Conservation (phyloP, 2,329 filamentous ascomycete genomes). For the Alternaria rosae region DNA sequence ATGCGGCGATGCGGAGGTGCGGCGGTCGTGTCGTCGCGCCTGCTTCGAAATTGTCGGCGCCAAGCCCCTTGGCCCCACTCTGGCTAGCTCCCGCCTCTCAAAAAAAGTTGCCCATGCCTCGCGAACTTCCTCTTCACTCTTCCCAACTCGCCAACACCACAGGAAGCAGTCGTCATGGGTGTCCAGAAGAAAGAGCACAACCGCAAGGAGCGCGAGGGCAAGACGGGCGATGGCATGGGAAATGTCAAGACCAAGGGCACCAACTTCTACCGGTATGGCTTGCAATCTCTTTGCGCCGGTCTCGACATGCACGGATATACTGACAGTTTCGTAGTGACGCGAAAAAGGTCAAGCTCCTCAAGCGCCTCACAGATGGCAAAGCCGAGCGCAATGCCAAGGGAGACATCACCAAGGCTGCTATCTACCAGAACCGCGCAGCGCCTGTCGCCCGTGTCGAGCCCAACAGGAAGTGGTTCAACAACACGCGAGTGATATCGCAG, state of each 20-base stretch:
- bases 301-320: not conserved
- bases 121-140: slow-evolving; percentile 17
- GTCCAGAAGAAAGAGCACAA: slow-evolving; percentile 89
- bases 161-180: slow-evolving; percentile 68
- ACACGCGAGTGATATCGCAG: slow-evolving; percentile 89
- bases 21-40: slow-evolving; percentile 19
- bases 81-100: slow-evolving; percentile 14
- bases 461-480: slow-evolving; percentile 97
- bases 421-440: slow-evolving; percentile 81
- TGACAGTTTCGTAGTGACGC: slow-evolving; percentile 57
- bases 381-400: slow-evolving; percentile 82
- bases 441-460: slow-evolving; percentile 90
- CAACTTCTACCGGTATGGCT: slow-evolving; percentile 80
- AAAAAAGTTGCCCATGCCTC: slow-evolving; percentile 33
- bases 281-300: not conserved
- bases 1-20: slow-evolving; percentile 21
- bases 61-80: slow-evolving; percentile 29
- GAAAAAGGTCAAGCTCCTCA: slow-evolving; percentile 87
- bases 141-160: slow-evolving; percentile 14
- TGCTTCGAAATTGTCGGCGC: slow-evolving; percentile 32
- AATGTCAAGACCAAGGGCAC: slow-evolving; percentile 96
- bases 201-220: slow-evolving; percentile 84
- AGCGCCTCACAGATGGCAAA: slow-evolving; percentile 89
- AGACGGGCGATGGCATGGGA: slow-evolving; percentile 82
- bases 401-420: slow-evolving; percentile 82